Evolutionary conservation across 2,329 filamentous ascomycete species (phyloP), one percentile per base, ranked within the genome.

Genomic region (Arthroderma uncinatum): DNA sequence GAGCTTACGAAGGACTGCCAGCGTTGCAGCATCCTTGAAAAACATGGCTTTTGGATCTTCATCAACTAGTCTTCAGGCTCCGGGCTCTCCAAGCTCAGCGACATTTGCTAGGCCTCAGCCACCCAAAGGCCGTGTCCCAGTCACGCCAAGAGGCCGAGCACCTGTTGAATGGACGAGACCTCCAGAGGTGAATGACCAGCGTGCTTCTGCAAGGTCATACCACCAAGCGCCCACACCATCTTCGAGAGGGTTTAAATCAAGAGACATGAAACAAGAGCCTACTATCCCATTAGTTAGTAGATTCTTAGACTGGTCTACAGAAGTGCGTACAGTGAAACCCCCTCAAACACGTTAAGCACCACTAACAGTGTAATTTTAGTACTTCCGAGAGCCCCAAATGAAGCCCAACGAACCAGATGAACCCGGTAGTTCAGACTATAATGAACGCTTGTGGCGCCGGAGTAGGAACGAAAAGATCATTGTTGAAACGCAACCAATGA

Each of bases 341-440:
- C 36, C 28, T 16, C 57, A 16, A 48, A 21, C 34, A 10, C 30
- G 7, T 40, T 28, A 21, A n/a, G 6, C 33, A 16, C 10, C 7
- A 12, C 36, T 55, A 55, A 55, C 36, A 36, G 56, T 57, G 67
- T 65, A 9, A 48, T 65, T 72, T 37, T 56, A 84, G 71, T 97
- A 98, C 70, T 98, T 97, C 78, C 88, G 91, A 30, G 91, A 97
- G 70, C 93, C 93, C 33, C 93, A 98, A 72, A 97, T 98, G 93
- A 94, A 93, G 68, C 86, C 89, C 2, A 91, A 87, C 58, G 93
- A 98, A 69, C 88, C 91, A 23, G 93, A 98, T 65, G 93, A 98
- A 68, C 93, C 93, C 12, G 93, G 93, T 34, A 96, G 90, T 66
- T 88, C 88, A 14, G 91, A 97, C 70, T 98, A 97, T 73, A 98